These are phyloP conservation scores for Aotearoamyces nothofagi DNA, from an alignment of 2,329 filamentous ascomycete species.

Conservation along the genomic window DNA sequence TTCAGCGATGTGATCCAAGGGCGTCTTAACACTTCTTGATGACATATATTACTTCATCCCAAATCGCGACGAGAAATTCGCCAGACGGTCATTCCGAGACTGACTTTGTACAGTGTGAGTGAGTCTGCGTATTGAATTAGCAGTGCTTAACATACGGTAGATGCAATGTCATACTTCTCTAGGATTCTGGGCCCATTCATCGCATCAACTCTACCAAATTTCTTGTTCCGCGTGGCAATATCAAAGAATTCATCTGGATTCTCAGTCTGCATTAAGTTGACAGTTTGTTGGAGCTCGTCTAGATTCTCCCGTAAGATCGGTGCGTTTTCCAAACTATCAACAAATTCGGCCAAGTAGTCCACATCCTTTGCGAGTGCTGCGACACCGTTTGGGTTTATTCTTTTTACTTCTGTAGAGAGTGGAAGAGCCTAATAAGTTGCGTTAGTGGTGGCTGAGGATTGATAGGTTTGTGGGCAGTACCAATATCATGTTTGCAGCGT, in stretches of 20 bases:
- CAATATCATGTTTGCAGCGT: constrained; percentile 76
- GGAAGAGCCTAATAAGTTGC: constrained; percentile 7
- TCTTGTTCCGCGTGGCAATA: constrained; percentile 74
- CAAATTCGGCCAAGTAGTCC: constrained; percentile 70
- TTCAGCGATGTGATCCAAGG: too few species aligned
- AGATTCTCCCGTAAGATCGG: constrained; percentile 80
- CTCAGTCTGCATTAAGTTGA: constrained; percentile 71
- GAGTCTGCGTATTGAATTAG: constrained; percentile 37
- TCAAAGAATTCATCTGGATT: constrained; percentile 98
- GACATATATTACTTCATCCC: constrained; percentile 48
- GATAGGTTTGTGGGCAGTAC: constrained; percentile 27
- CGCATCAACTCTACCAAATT: constrained; percentile 85
- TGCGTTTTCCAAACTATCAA: constrained; percentile 68
- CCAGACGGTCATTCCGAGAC: constrained; percentile 45
- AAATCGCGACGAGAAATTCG: constrained; percentile 62
- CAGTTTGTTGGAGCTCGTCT: constrained; percentile 86
- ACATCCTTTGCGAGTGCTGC: constrained; percentile 71
- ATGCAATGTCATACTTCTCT: constrained; percentile 80
- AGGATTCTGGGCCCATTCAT: constrained; percentile 75
- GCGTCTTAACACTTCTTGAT: too few species aligned
- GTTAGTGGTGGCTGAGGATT: constrained; percentile 5
- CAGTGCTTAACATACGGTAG: too few species aligned
- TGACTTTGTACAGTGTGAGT: constrained; percentile 46
- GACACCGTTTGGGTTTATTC: constrained; percentile 80
- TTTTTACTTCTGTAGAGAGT: constrained; percentile 62